phyloP scores from a whole-genome alignment of 2,329 filamentous ascomycete genomes.

The Trichoderma hamatum region DNA sequence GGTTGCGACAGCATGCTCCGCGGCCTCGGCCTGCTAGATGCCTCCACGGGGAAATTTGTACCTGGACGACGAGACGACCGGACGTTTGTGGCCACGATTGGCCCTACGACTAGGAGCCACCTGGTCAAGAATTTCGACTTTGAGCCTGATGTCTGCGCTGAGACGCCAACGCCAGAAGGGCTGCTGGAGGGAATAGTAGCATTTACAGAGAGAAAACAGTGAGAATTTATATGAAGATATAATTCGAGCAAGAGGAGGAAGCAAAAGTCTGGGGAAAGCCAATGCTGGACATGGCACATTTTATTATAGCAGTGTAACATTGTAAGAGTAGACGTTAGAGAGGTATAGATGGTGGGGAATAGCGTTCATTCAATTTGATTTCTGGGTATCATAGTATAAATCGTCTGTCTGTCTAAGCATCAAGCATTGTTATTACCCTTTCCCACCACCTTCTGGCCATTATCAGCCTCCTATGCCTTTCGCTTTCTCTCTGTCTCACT shows the following conservation, averaged over 20 bases:
- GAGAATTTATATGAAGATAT: neutral
- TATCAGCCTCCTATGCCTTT: neutral
- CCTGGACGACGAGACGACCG: slow-evolving; percentile 40
- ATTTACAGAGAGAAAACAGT: slow-evolving; percentile 28
- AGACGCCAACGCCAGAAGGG: slow-evolving; percentile 79
- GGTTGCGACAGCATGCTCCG: slow-evolving; percentile 64
- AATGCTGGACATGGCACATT: neutral
- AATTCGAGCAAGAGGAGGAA: slow-evolving; percentile 20
- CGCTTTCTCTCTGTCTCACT: neutral
- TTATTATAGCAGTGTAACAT: neutral
- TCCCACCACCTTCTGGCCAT: neutral
- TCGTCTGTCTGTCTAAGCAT: slow-evolving; percentile 6
- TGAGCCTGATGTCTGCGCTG: slow-evolving; percentile 77
- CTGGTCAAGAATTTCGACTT: slow-evolving; percentile 66
- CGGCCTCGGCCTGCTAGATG: slow-evolving; percentile 56
- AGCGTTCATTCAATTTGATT: neutral
- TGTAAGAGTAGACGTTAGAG: neutral
- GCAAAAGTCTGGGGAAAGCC: neutral
- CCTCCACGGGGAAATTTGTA: slow-evolving; percentile 46
- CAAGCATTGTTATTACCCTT: neutral
- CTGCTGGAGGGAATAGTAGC: slow-evolving; percentile 68
- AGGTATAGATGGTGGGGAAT: neutral
- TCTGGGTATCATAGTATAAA: slow-evolving; percentile 22
- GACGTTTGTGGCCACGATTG: slow-evolving; percentile 82
- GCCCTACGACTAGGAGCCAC: slow-evolving; percentile 84